These are phyloP conservation scores for Parmelia sp. DNA, from an alignment of 495 filamentous ascomycete species.

Conservation along the genomic window DNA sequence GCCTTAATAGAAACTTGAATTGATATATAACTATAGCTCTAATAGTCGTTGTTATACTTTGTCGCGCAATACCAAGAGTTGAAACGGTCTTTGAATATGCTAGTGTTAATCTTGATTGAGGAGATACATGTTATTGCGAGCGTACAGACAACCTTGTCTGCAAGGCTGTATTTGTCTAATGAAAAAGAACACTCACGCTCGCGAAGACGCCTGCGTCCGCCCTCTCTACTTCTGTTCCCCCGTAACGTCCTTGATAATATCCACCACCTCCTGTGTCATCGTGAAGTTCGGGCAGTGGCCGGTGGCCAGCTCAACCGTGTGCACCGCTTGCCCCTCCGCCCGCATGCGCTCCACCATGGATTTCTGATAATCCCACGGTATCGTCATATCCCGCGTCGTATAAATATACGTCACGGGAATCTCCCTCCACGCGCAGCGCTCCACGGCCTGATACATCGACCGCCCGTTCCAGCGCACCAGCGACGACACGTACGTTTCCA, in stretches of 20 bases:
- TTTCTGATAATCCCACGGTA: slow-evolving; percentile 36
- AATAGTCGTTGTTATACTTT: too few species aligned
- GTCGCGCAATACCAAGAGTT: too few species aligned
- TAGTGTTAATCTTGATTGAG: too few species aligned
- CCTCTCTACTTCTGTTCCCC: background rate
- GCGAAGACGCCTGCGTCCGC: background rate
- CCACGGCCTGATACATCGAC: slow-evolving; percentile 14
- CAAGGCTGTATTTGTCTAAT: too few species aligned
- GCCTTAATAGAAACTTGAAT: too few species aligned
- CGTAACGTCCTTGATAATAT: slow-evolving; percentile 10
- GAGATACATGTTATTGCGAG: too few species aligned
- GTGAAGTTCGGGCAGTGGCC: slow-evolving; percentile 22
- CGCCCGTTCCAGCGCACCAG: slow-evolving; percentile 18
- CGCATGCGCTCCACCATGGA: slow-evolving; percentile 32
- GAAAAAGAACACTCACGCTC: too few species aligned
- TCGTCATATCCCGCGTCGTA: slow-evolving; percentile 33
- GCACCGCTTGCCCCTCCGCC: slow-evolving; percentile 28
- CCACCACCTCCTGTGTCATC: slow-evolving; percentile 19
- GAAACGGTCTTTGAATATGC: too few species aligned
- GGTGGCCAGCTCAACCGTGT: slow-evolving; percentile 21
- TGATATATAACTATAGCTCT: too few species aligned
- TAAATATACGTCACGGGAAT: slow-evolving; percentile 37
- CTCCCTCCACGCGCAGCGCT: slow-evolving; percentile 32
- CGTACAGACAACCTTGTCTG: too few species aligned
- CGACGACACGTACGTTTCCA: slow-evolving; percentile 9